Evolutionary conservation across 2,329 filamentous ascomycete genomes (phyloP).

Genomic region (Colletotrichum lupini): DNA sequence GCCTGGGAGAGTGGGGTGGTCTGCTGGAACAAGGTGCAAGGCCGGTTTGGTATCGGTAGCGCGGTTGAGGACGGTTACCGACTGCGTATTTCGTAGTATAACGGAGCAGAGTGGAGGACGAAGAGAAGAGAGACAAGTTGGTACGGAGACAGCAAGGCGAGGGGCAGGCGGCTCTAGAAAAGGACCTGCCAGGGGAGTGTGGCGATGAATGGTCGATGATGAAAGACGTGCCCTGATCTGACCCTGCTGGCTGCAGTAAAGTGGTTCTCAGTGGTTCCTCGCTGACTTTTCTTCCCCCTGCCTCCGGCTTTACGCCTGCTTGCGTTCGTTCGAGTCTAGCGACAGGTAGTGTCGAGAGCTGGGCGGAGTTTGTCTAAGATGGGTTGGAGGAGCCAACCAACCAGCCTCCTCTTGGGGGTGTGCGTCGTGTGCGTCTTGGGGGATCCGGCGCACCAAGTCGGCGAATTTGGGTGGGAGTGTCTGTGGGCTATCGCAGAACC

Average conservation of each 20-base stretch:
- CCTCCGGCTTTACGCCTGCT: conserved; percentile 34
- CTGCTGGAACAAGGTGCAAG: conserved; percentile 30
- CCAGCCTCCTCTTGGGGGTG: conserved; percentile 24
- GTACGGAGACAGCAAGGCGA: conserved; percentile 16
- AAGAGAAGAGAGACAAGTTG: conserved; percentile 34
- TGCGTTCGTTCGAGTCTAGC: conserved; percentile 33
- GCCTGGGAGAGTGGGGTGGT: conserved; percentile 24
- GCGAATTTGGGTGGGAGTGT: conserved; percentile 34
- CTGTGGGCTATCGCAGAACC: conserved; percentile 34
- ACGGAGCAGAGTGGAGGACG: conserved; percentile 25
- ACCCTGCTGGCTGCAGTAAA: conserved; percentile 34
- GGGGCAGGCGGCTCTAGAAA: conserved; percentile 36
- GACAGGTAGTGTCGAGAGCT: conserved; percentile 29
- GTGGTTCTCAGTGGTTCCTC: conserved; percentile 34
- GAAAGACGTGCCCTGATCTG: conserved; percentile 36
- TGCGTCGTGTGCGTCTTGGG: conserved; percentile 15
- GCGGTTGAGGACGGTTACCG: conserved; percentile 14
- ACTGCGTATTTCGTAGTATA: too few relatives aligned
- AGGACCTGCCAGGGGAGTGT: conserved; percentile 35
- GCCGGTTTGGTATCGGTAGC: conserved; percentile 28
- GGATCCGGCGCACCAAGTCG: conserved; percentile 32
- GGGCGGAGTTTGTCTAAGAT: conserved; percentile 26
- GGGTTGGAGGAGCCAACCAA: conserved; percentile 16
- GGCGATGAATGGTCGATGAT: conserved; percentile 38
- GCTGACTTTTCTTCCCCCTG: conserved; percentile 33